These are phyloP conservation scores for Botrytis elliptica DNA, from an alignment of 2,329 filamentous ascomycete species.

Conservation along the genomic window DNA sequence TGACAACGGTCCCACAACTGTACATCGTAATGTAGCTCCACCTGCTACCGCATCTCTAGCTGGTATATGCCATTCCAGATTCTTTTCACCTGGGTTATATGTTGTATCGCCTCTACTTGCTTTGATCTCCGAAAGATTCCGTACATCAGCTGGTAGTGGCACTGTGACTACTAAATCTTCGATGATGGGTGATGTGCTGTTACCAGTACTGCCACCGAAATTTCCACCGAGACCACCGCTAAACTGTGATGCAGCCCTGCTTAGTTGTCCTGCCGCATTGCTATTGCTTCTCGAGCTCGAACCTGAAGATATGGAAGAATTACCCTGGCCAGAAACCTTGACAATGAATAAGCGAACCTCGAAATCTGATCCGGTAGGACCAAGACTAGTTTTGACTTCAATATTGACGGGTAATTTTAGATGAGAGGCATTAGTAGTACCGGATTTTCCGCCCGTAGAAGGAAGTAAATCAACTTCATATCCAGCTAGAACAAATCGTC, in stretches of 20 bases:
- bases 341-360: slow-evolving; percentile 77
- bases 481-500: slow-evolving; percentile 86
- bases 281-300: slow-evolving; percentile 42
- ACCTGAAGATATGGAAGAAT: slow-evolving; percentile 42
- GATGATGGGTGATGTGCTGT: slow-evolving; percentile 50
- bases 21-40: slow-evolving; percentile 74
- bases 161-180: slow-evolving; percentile 78
- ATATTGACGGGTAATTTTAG: slow-evolving; percentile 80
- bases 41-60: slow-evolving; percentile 72
- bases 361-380: slow-evolving; percentile 75
- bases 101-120: slow-evolving; percentile 79
- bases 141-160: slow-evolving; percentile 74
- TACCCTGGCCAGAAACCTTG: slow-evolving; percentile 55
- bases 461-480: slow-evolving; percentile 93
- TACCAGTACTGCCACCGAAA: slow-evolving; percentile 47
- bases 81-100: slow-evolving; percentile 70
- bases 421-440: slow-evolving; percentile 53
- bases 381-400: slow-evolving; percentile 79
- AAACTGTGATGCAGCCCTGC: slow-evolving; percentile 49
- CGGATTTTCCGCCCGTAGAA: slow-evolving; percentile 57
- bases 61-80: slow-evolving; percentile 80
- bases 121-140: slow-evolving; percentile 79
- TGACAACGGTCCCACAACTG: slow-evolving; percentile 65
- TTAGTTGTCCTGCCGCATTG: slow-evolving; percentile 35
- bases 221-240: slow-evolving; percentile 41